These are phyloP conservation scores for Terfezia boudieri DNA, from an alignment of 495 filamentous ascomycete genomes.

Conservation along the genomic window DNA sequence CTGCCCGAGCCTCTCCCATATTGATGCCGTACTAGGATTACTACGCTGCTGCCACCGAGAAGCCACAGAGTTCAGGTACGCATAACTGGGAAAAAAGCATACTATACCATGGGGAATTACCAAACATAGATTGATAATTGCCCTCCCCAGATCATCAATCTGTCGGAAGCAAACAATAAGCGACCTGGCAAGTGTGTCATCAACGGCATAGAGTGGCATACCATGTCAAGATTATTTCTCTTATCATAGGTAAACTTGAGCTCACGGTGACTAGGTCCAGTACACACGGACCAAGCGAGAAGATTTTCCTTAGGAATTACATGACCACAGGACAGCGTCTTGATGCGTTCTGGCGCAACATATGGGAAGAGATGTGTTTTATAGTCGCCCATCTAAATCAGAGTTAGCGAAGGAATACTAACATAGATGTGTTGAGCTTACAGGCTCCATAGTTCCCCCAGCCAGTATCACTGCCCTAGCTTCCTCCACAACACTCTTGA, in stretches of 20 bases:
- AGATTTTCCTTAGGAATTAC: constrained; percentile 73
- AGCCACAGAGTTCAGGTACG: constrained; percentile 58
- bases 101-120: constrained; percentile 76
- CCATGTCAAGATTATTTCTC: constrained; percentile 35
- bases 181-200: not conserved
- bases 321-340: constrained; percentile 78
- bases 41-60: constrained; percentile 36
- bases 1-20: constrained; percentile 33
- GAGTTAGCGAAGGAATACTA: too few relatives aligned
- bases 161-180: not conserved
- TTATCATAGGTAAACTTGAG: constrained; percentile 80
- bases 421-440: constrained; percentile 15
- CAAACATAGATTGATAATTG: constrained; percentile 44
- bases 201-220: constrained; percentile 8
- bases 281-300: constrained; percentile 41
- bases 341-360: constrained; percentile 37
- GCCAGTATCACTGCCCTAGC: constrained; percentile 77
- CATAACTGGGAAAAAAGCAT: constrained; percentile 91
- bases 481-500: constrained; percentile 66
- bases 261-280: constrained; percentile 30
- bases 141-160: constrained; percentile 54
- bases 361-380: constrained; percentile 64
- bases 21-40: constrained; percentile 6
- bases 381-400: constrained; percentile 56
- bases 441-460: constrained; percentile 91